These are phyloP conservation scores for Flaveria robusta DNA, from an alignment of 129 eudicot genomes.

Conservation along the genomic window DNA sequence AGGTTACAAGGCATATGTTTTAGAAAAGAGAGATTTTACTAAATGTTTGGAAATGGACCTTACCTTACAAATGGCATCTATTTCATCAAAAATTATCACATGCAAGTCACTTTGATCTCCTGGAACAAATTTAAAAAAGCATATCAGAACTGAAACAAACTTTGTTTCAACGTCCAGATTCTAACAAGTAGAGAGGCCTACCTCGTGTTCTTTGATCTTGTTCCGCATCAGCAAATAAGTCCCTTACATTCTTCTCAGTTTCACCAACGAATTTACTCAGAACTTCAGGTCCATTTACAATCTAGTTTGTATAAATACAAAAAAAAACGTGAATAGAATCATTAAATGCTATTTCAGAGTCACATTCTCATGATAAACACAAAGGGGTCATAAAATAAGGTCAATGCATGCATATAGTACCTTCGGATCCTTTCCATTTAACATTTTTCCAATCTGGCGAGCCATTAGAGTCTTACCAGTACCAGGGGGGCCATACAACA, in stretches of 20 bases:
- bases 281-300: slow-evolving; percentile 99
- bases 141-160: neutral
- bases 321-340: slow-evolving; percentile 15
- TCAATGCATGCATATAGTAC: slow-evolving; percentile 41
- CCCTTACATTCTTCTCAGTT: slow-evolving; percentile 96
- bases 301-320: slow-evolving; percentile 48
- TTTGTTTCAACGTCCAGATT: slow-evolving; percentile 4
- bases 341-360: neutral
- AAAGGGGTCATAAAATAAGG: slow-evolving; percentile 4
- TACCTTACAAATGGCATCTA: slow-evolving; percentile 99
- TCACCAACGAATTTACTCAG: slow-evolving; percentile 98
- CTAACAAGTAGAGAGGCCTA: slow-evolving; percentile 30
- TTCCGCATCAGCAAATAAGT: slow-evolving; percentile 99
- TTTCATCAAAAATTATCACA: slow-evolving; percentile 96
- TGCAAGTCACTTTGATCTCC: slow-evolving; percentile 99
- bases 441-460: slow-evolving; percentile 97
- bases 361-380: slow-evolving; percentile 11
- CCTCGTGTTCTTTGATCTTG: slow-evolving; percentile 93
- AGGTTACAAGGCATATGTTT: slow-evolving; percentile 10
- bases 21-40: neutral
- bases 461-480: slow-evolving; percentile 99
- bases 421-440: slow-evolving; percentile 97
- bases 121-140: slow-evolving; percentile 33
- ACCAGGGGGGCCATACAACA: slow-evolving; percentile 98
- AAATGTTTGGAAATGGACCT: slow-evolving; percentile 1